Base-by-base conservation (phyloP, 805 yeast species). In the Wickerhamiella nectarea region DNA sequence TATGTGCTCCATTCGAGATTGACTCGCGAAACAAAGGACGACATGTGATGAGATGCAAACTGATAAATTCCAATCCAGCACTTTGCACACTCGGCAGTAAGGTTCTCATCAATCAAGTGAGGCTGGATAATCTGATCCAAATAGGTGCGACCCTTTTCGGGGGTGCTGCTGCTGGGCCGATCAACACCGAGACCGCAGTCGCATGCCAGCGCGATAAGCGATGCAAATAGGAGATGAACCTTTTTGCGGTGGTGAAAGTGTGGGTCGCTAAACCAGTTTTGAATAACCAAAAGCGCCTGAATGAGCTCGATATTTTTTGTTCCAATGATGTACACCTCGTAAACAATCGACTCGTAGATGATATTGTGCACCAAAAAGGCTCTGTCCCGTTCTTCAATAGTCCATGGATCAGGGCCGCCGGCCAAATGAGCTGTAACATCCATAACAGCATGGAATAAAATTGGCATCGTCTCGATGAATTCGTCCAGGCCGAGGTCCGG, bases 181-280 rank as follows among this genome's bases (percentile, higher is more conserved):
- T 36, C 19, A 3, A 40, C 22, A 19, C 75, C 74, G 4, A 85
- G 68, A 0, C 94, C 94, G 43, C 86, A 61, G 57, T 86, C 95
- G 52, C 75, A 79, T 1, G 81, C 70, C 60, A 86, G 66, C 3
- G 80, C 67, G 11, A 78, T 74, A 42, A 86, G 75, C 18, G 83
- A 64, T 11, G 74, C 65, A 44, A 75, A 74, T 49, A 83, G 69
- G 42, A 84, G 64, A 56, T 82, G 91, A 50, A 78, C 77, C 38
- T 93, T 72, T 46, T 93, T 74, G 52, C 80, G 81, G 50, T 77
- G 81, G 50, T 82, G 81, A 52, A 82, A 65, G 59, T 84, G 95
- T 0, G 94, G 82, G 3, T 83, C 73, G 50, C 80, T 82, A 56
- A 84, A 85, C 94, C 94, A 86, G 22, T 78, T 59, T 20, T 80